Base-by-base conservation (phyloP, 1,284 basidiomycete species). In the Dichomitus squalens region DNA sequence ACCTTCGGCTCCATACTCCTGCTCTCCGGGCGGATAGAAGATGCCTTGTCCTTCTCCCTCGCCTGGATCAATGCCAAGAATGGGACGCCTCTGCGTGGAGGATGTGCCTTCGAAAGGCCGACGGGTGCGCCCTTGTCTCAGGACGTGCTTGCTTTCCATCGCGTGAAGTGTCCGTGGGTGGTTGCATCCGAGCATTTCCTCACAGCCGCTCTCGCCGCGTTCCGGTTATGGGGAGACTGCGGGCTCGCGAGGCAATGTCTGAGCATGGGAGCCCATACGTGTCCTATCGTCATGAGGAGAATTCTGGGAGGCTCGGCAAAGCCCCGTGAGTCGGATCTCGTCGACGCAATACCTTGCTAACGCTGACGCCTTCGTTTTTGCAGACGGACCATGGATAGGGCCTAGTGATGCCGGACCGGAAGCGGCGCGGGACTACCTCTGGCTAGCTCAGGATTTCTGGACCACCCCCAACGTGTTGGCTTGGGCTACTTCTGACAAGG, bases 351-450 rank as follows among this genome's bases (percentile, higher is more conserved):
- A 11, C 11, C 6, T 31, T 31, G 29, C 29, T 31, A 11, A 31
- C 29, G 5, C 11, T 31, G 29, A 11, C 29, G 29, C 29, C 11
- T 11, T 5, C 11, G 29, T 31, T 5, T 31, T 31, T 11, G 29
- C 29, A 31, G 29, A 31, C 29, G 29, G 29, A 31, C 29, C 29
- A 31, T 31, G 29, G 29, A 11, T 31, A 5, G 29, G 29, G 29
- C 29, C 5, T 31, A 11, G 6, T 11, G 11, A 31, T 11, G 5
- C 29, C 58, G 72, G 75, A 6, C 67, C 73, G 0, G 77, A 79
- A 58, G 73, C 73, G 29, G 76, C 76, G 21, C 76, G 78, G 39
- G 77, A 79, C 63, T 77, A 79, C 61, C 65, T 79, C 2, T 80
- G 73, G 73, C 63, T 78, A 1, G 70, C 75, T 1, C 77, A 79